Conservation (phyloP, 2,329 filamentous ascomycete species). For the Sphaceloma murrayae region DNA sequence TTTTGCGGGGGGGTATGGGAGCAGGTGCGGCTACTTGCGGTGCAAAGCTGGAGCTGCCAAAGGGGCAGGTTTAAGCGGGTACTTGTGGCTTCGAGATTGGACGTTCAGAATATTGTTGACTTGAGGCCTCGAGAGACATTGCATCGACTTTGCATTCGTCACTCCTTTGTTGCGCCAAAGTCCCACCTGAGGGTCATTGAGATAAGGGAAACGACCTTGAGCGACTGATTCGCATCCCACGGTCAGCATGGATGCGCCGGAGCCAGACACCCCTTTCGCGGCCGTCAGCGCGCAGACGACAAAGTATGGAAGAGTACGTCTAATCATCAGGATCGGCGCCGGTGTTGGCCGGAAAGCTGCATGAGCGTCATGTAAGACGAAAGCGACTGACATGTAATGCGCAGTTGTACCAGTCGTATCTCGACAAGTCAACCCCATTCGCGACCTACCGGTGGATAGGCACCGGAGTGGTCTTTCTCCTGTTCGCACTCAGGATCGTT, state of each 20-base stretch:
- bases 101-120: conserved; percentile 13
- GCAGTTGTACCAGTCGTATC: conserved; percentile 85
- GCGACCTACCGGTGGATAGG: conserved; percentile 82
- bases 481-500: conserved; percentile 86
- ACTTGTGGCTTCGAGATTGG: conserved; percentile 15
- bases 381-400: neutral
- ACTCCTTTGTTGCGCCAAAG: no score
- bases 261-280: conserved; percentile 88
- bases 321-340: neutral
- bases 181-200: neutral
- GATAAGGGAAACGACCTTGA: neutral
- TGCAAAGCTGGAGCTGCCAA: conserved; percentile 8
- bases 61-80: conserved; percentile 1
- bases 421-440: conserved; percentile 88
- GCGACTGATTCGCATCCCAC: neutral
- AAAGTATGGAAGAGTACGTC: conserved; percentile 57
- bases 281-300: conserved; percentile 80
- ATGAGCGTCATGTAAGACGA: neutral
- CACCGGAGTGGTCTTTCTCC: conserved; percentile 62
- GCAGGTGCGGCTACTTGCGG: no score
- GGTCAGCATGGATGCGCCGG: conserved; percentile 66
- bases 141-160: conserved; percentile 5
- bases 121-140: neutral
- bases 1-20: conserved; percentile 3
- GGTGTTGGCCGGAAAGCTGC: neutral